Base-by-base conservation (phyloP, 1,284 basidiomycete species). In the Ustilago trichophora region DNA sequence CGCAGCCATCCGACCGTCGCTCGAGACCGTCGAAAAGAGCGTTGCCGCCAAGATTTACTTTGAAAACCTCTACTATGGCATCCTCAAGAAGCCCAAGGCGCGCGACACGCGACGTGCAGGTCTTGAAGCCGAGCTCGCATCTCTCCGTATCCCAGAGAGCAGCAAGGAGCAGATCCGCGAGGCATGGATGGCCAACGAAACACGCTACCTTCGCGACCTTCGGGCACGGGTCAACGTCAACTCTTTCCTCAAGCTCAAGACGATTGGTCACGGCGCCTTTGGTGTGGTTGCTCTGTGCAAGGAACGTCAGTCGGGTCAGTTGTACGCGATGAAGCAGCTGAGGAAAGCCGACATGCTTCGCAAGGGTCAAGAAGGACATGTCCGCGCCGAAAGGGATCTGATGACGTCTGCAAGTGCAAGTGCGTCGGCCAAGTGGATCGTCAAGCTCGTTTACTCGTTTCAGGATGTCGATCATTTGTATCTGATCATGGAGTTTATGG, bases 241-340 rank as follows among this genome's bases (percentile, higher is more conserved):
- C 73, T 89, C 89, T 32, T 98, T 98, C 82, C 86, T 88, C 67
- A 91, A 91, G 82, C 87, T 97, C 70, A 91, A 96, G 85, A 93
- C 92, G 41, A 96, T 98, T 78, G 94, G 95, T 36, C 92, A 96
- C 81, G 94, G 93, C 90, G 94, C 95, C 6, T 98, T 98, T 83
- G 95, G 94, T 3, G 93, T 98, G 40, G 95, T 98, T 6, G 91
- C 90, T 18, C 87, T 98, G 46, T 93, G 96, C 41, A 88, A 86
- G 82, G 93, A 97, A 82, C 86, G 86, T 74, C 85, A 87, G 21
- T 88, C 88, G 12, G 91, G 91, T 18, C 87, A 89, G 72, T 84
- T 98, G 37, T 96, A 89, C 77, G 93, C 93, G 40, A 97, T 98
- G 92, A 98, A 98, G 83, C 91, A 95, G 88, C 90, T 91, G 80